Evolutionary conservation across 441 rosid species (phyloP).

Genomic region (Adansonia madagascariensis): DNA sequence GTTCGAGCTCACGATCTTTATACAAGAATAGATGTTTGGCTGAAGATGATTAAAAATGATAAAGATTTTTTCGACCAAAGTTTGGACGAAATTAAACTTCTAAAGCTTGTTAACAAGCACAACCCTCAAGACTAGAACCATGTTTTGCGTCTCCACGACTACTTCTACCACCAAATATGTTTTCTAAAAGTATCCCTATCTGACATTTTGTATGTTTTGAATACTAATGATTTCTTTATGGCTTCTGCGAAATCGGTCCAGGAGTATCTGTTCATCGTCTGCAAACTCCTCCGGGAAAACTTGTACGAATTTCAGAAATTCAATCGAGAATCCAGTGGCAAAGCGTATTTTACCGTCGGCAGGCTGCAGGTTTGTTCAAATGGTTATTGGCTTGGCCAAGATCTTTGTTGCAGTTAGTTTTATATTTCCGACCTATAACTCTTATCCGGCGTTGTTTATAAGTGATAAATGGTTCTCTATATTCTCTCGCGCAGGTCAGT

Average conservation of each 20-base stretch:
- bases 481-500: conserved; percentile 52
- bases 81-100: conserved; percentile 92
- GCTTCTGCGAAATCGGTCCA: conserved; percentile 29
- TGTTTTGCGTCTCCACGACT: conserved; percentile 84
- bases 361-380: conserved; percentile 75
- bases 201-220: not conserved
- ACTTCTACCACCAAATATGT: conserved; percentile 86
- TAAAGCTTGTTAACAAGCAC: conserved; percentile 83
- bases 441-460: not conserved
- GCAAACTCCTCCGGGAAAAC: conserved; percentile 86
- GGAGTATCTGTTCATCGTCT: conserved; percentile 95
- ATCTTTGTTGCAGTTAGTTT: not conserved
- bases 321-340: conserved; percentile 80
- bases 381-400: not conserved
- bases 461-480: no score
- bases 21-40: conserved; percentile 71
- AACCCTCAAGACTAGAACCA: conserved; percentile 84
- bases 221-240: not conserved
- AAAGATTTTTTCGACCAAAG: conserved; percentile 98
- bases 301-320: conserved; percentile 88
- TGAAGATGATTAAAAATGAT: conserved; percentile 92
- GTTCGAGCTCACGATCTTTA: conserved; percentile 88
- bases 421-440: not conserved
- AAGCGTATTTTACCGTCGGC: conserved; percentile 64
- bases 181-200: not conserved